A percentile compares a stretch with the other conserved stretches of the same genome.
Evolutionary conservation across 768 basidiomycete genomes (phyloP).

Genomic region (Neoboletus subvelutipes): DNA sequence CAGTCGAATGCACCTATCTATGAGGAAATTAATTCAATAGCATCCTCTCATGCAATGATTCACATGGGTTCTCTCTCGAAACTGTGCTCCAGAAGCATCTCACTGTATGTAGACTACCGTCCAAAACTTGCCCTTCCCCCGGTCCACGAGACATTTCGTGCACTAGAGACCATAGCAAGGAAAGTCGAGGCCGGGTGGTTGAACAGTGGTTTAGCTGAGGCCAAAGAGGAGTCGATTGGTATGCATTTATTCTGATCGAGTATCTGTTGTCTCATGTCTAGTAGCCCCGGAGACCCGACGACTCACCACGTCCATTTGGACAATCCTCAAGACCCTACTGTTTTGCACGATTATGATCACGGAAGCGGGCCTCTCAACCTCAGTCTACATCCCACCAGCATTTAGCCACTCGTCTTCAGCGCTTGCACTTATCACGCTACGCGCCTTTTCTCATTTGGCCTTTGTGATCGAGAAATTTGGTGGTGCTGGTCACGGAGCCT

Average conservation of each 20-base stretch:
- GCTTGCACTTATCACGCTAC: conserved; percentile 55
- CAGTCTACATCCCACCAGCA: conserved; percentile 50
- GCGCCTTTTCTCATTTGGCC: conserved; percentile 63
- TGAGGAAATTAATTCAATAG: conserved; percentile 33
- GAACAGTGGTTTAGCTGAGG: conserved; percentile 34
- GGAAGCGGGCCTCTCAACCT: conserved; percentile 56
- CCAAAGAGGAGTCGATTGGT: conserved; percentile 29
- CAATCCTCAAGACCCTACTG: conserved; percentile 69
- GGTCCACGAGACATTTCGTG: conserved; percentile 29
- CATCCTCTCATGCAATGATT: conserved; percentile 37
- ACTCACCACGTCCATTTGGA: conserved; percentile 57
- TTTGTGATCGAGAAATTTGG: conserved; percentile 83
- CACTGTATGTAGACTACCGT: conserved; percentile 36
- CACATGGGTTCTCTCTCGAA: conserved; percentile 43
- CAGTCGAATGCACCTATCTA: conserved; percentile 37
- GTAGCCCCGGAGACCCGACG: conserved; percentile 46
- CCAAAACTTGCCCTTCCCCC: conserved; percentile 29
- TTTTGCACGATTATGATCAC: conserved; percentile 71
- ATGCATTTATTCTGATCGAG: conserved; percentile 30
- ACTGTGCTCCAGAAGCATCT: conserved; percentile 35
- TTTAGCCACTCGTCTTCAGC: conserved; percentile 39
- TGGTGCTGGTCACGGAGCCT: conserved; percentile 53
- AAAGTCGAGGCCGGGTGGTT: conserved; percentile 51
- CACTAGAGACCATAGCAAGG: conserved; percentile 36
- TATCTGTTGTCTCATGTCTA: conserved; percentile 4